Conservation (phyloP, 306 rosid species). For the Glycyrrhiza uralensis region DNA sequence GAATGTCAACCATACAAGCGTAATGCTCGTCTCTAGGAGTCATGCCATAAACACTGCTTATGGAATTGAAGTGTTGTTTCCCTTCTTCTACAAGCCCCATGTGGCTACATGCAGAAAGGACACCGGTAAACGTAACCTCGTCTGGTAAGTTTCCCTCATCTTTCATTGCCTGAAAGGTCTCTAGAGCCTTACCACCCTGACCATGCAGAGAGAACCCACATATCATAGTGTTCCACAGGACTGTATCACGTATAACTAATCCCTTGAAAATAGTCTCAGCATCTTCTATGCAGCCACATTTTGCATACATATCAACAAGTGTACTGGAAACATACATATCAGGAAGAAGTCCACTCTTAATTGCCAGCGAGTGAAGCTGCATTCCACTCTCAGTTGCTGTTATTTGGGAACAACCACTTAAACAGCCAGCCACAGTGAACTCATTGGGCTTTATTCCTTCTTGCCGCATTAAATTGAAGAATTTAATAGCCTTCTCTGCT, state of each 20-base stretch:
- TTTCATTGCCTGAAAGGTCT: conserved; percentile 38
- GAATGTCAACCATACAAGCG: conserved; percentile 43
- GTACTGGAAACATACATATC: conserved; percentile 33
- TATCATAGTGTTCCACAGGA: conserved; percentile 42
- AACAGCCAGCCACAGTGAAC: conserved; percentile 32
- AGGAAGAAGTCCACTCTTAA: conserved; percentile 31
- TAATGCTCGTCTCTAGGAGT: conserved; percentile 35
- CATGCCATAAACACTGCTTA: conserved; percentile 25
- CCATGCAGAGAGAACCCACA: conserved; percentile 36
- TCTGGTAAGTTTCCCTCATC: conserved; percentile 25
- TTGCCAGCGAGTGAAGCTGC: conserved; percentile 31
- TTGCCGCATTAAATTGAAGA: conserved; percentile 28
- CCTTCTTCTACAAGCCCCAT: conserved; percentile 40
- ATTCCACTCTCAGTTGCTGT: conserved; percentile 27
- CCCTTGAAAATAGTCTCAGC: conserved; percentile 36
- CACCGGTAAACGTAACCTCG: conserved; percentile 34
- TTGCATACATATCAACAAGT: conserved; percentile 41
- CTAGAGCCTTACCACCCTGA: conserved; percentile 34
- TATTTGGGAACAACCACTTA: conserved; percentile 35
- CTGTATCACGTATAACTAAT: conserved; percentile 24
- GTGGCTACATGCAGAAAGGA: conserved; percentile 42
- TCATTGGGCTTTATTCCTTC: conserved; percentile 32
- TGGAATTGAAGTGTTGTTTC: conserved; percentile 20
- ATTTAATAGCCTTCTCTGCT: conserved; percentile 29
- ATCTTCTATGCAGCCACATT: conserved; percentile 40